A percentile compares a stretch with the other conserved stretches of the same genome.
These are phyloP conservation scores for Lagenaria siceraria DNA, from an alignment of 306 rosid genomes.

Conservation along the genomic window DNA sequence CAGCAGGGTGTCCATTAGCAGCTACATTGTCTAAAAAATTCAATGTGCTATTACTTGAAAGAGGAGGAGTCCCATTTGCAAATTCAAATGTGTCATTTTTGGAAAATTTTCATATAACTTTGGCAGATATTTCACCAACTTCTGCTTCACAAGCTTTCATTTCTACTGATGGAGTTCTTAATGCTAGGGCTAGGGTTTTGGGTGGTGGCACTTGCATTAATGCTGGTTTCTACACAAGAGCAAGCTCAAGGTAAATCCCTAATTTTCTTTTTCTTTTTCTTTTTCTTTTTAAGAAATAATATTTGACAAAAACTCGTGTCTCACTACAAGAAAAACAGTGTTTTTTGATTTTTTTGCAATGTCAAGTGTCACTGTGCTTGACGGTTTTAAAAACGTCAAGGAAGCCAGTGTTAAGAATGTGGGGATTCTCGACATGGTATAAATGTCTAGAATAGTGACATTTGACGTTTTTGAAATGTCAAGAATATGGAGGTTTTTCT, in stretches of 20 bases:
- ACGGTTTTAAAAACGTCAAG: no score
- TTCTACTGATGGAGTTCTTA: slow-evolving; percentile 79
- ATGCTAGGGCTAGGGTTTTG: slow-evolving; percentile 66
- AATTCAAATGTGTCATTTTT: slow-evolving; percentile 65
- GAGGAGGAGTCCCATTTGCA: slow-evolving; percentile 79
- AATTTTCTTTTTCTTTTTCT: no score
- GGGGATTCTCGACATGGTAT: no score
- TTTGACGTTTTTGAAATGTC: no score
- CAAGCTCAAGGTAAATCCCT: slow-evolving; percentile 38
- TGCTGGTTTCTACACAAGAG: slow-evolving; percentile 97
- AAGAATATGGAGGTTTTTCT: no score
- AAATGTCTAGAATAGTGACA: no score
- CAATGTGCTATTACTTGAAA: slow-evolving; percentile 60
- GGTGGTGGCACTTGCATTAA: slow-evolving; percentile 79
- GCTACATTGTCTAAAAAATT: slow-evolving; percentile 72
- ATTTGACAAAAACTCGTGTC: no score
- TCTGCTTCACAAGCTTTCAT: slow-evolving; percentile 73
- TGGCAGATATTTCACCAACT: slow-evolving; percentile 58
- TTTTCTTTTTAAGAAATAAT: no score
- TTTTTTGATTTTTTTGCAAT: no score
- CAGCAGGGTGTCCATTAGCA: slow-evolving; percentile 91
- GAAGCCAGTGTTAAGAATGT: no score
- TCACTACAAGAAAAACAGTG: no score
- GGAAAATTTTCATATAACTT: slow-evolving; percentile 54
- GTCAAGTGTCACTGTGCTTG: no score